Percentiles rank a stretch among this genome's conserved stretches.
phyloP scores from a whole-genome alignment of 2,329 filamentous ascomycete genomes.

The Fusarium ambrosium region DNA sequence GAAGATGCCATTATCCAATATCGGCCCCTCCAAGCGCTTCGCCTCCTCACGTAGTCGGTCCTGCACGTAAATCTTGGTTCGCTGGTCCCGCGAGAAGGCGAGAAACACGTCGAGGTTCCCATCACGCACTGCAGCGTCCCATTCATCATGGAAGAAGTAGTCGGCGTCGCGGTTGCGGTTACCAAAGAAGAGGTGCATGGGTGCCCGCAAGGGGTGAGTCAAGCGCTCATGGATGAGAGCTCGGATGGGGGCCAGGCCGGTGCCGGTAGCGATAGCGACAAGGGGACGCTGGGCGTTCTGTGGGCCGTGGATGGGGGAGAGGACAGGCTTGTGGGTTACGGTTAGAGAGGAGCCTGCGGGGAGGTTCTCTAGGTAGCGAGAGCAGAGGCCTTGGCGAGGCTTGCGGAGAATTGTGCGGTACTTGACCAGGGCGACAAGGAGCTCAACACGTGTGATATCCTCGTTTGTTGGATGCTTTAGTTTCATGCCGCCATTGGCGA shows the following conservation, averaged over 20 bases:
- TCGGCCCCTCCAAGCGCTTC: conserved; percentile 47
- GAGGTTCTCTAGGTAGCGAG: conserved; percentile 82
- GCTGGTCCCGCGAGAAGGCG: conserved; percentile 64
- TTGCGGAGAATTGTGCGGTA: conserved; percentile 90
- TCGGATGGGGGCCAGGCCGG: conserved; percentile 87
- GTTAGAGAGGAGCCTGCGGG: conserved; percentile 68
- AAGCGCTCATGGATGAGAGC: conserved; percentile 83
- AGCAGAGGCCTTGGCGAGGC: conserved; percentile 89
- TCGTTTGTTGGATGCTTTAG: conserved; percentile 47
- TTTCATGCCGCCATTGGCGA: conserved; percentile 77
- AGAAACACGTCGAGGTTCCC: conserved; percentile 53
- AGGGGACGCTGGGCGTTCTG: conserved; percentile 66
- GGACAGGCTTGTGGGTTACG: conserved; percentile 69
- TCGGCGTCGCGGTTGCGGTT: conserved; percentile 81
- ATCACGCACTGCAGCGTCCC: conserved; percentile 59
- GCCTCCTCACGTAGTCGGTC: conserved; percentile 64
- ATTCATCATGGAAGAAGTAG: conserved; percentile 86
- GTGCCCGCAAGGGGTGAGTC: conserved; percentile 46
- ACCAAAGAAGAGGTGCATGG: conserved; percentile 82
- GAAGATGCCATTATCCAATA: conserved; percentile 61
- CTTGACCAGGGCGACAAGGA: conserved; percentile 89
- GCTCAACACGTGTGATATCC: conserved; percentile 69
- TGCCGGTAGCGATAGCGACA: conserved; percentile 86
- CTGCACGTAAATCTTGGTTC: conserved; percentile 69
- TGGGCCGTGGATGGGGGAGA: conserved; percentile 57